Conservation (phyloP, 2,329 filamentous ascomycete genomes). For the Fusarium heterosporum region DNA sequence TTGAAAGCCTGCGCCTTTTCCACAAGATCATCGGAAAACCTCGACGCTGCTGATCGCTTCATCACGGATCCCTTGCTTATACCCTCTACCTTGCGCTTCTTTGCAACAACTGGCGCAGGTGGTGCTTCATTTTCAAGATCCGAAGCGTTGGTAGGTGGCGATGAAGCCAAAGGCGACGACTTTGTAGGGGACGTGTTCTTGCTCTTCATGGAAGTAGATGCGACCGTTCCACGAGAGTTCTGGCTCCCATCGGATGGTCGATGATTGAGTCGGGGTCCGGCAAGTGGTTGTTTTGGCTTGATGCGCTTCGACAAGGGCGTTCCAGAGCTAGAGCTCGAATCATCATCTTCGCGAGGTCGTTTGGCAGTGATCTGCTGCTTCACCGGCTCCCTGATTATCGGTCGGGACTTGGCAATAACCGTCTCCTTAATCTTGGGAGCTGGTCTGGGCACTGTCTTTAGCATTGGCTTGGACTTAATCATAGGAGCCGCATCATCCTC, state of each 20-base stretch:
- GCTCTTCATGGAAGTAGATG: conserved; percentile 59
- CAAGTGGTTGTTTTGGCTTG: conserved; percentile 60
- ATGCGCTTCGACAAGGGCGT: conserved; percentile 69
- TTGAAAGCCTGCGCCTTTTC: conserved; percentile 68
- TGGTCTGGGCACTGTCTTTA: conserved; percentile 44
- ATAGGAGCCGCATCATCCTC: conserved; percentile 61
- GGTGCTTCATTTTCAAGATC: conserved; percentile 64
- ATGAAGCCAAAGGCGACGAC: conserved; percentile 74
- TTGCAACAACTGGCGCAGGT: conserved; percentile 46
- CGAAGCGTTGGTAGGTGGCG: conserved; percentile 73
- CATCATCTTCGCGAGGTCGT: conserved; percentile 63
- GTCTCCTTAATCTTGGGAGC: conserved; percentile 48
- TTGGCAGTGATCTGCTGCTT: conserved; percentile 57
- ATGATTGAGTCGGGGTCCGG: conserved; percentile 54
- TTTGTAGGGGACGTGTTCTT: conserved; percentile 70
- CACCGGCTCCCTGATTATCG: conserved; percentile 47
- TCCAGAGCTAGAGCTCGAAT: conserved; percentile 70
- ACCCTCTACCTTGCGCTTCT: conserved; percentile 59
- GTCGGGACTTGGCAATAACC: conserved; percentile 49
- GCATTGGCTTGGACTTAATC: conserved; percentile 50
- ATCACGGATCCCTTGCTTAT: conserved; percentile 41
- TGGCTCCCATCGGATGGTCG: conserved; percentile 63
- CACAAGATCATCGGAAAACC: conserved; percentile 58
- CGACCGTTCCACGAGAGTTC: conserved; percentile 55
- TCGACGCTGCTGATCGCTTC: conserved; percentile 50